phyloP scores from a whole-genome alignment of 2,329 filamentous ascomycete genomes.

The Calonectria leucothoes region DNA sequence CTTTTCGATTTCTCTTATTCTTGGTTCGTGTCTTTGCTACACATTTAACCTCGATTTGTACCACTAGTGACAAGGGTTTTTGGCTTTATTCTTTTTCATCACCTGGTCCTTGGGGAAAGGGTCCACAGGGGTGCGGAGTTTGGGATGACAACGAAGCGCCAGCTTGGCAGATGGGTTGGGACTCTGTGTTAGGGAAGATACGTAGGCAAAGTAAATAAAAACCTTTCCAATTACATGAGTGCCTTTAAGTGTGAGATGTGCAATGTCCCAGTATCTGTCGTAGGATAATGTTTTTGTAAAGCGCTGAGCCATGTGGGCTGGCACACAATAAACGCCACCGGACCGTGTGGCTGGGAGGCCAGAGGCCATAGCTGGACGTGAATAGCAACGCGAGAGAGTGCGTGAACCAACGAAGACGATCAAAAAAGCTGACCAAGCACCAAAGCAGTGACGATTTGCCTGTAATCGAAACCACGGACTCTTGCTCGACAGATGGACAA shows the following conservation, averaged over 20 bases:
- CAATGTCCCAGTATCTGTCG: too few species aligned
- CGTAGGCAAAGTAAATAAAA: conserved; percentile 28
- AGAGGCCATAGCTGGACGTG: neutral
- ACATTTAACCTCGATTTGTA: neutral
- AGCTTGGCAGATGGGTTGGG: conserved; percentile 17
- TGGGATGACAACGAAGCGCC: conserved; percentile 32
- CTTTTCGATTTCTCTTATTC: conserved; percentile 8
- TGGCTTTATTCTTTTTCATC: conserved; percentile 30
- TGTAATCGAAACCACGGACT: neutral
- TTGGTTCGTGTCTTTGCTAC: conserved; percentile 8
- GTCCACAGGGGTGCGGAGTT: conserved; percentile 32
- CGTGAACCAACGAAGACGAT: neutral
- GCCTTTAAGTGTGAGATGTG: neutral
- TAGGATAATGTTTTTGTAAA: too few species aligned
- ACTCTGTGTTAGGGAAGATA: conserved; percentile 25
- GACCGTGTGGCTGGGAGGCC: neutral
- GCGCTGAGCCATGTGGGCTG: neutral
- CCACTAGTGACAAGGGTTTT: neutral
- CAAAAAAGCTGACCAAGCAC: too few species aligned
- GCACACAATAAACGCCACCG: neutral
- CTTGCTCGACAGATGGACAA: neutral
- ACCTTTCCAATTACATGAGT: neutral
- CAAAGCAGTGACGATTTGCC: neutral
- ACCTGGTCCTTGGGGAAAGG: neutral
- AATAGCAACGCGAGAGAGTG: neutral